phyloP scores from a whole-genome alignment of 139 green algal species.

The Yamagishiella unicocca region DNA sequence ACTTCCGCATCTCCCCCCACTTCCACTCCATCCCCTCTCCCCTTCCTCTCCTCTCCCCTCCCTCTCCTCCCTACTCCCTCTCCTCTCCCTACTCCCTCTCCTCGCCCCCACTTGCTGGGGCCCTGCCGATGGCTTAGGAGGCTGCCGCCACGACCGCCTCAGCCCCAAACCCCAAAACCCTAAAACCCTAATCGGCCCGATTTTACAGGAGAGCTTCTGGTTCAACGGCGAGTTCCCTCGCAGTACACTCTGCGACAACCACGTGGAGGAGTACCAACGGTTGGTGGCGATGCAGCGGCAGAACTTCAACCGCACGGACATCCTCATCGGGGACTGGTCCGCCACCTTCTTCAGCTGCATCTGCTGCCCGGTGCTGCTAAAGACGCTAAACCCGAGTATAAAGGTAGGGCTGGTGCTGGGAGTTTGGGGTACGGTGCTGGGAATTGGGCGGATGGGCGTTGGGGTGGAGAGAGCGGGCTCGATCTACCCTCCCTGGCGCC shows the following conservation, averaged over 20 bases:
- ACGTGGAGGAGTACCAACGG: not conserved
- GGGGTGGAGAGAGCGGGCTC: not conserved
- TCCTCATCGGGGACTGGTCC: slow-evolving; percentile 15
- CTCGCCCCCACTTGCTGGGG: not conserved
- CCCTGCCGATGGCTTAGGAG: no score
- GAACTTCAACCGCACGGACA: not conserved
- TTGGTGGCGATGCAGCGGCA: not conserved
- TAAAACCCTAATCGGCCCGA: no score
- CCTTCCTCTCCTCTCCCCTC: not conserved
- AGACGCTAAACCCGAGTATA: not conserved
- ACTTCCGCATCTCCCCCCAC: not conserved
- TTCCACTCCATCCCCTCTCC: not conserved
- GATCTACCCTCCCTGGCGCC: not conserved
- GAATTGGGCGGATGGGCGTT: not conserved
- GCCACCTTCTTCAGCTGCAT: slow-evolving; percentile 6
- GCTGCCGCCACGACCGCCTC: no score
- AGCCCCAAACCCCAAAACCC: no score
- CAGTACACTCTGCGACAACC: not conserved
- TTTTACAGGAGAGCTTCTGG: slow-evolving; percentile 25
- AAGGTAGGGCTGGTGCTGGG: slow-evolving; percentile 17
- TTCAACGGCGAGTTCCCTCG: not conserved
- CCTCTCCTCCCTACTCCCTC: not conserved
- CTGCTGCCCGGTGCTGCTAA: not conserved
- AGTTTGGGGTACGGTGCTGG: no score
- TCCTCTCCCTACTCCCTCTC: not conserved